phyloP scores from a whole-genome alignment of 1,284 basidiomycete species.

The Moniliophthora roreri region DNA sequence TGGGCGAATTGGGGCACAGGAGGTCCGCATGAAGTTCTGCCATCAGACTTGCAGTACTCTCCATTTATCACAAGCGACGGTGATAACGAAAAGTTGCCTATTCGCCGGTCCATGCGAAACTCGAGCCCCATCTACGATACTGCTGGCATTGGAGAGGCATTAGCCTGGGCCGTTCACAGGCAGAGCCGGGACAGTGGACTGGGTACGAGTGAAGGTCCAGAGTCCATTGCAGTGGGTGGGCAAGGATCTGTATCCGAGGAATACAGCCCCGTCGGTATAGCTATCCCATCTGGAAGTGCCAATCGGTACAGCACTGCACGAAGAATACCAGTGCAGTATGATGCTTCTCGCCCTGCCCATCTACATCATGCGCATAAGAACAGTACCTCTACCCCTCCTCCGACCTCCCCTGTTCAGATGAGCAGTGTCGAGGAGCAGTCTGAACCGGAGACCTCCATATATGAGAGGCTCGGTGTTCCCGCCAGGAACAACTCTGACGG shows the following conservation, averaged over 20 bases:
- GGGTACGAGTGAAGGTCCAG: constrained; percentile 40
- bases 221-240: background rate
- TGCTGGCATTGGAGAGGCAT: constrained; percentile 45
- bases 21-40: constrained; percentile 49
- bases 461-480: background rate
- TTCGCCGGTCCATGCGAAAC: constrained; percentile 22
- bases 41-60: constrained; percentile 54
- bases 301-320: constrained; percentile 6
- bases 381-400: constrained; percentile 22
- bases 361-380: constrained; percentile 18
- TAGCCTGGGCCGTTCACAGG: constrained; percentile 37
- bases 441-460: background rate
- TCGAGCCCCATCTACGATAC: constrained; percentile 35
- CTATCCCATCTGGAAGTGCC: background rate
- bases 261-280: background rate
- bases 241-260: background rate
- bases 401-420: constrained; percentile 7
- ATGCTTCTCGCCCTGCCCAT: constrained; percentile 30
- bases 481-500: constrained; percentile 6
- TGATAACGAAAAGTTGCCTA: constrained; percentile 7
- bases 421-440: background rate
- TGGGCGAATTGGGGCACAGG: constrained; percentile 50
- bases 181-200: constrained; percentile 47
- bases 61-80: constrained; percentile 34
- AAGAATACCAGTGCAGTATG: constrained; percentile 35